Conservation (phyloP, 345 rosid genomes). For the Pseudoturritis turrita region DNA sequence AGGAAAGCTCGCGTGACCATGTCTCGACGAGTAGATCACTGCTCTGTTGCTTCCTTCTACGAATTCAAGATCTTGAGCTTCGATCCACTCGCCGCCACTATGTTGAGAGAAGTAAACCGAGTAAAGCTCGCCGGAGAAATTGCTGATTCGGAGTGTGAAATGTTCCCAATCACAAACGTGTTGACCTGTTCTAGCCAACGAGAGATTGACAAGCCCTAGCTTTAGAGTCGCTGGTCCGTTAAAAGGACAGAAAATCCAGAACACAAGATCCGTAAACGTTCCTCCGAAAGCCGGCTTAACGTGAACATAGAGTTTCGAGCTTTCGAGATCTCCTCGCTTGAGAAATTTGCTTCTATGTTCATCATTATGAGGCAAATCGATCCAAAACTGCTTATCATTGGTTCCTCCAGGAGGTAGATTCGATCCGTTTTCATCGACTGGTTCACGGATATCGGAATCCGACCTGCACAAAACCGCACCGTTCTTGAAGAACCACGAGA, state of each 20-base stretch:
- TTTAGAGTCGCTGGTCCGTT: slow-evolving; percentile 88
- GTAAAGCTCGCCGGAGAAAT: slow-evolving; percentile 74
- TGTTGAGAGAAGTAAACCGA: slow-evolving; percentile 86
- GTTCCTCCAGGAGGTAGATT: slow-evolving; percentile 74
- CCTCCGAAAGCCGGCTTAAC: slow-evolving; percentile 84
- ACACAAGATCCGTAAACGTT: slow-evolving; percentile 66
- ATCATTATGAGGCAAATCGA: slow-evolving; percentile 48
- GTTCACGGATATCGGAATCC: slow-evolving; percentile 38
- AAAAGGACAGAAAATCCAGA: slow-evolving; percentile 91
- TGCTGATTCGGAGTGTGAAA: slow-evolving; percentile 75
- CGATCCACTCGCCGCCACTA: slow-evolving; percentile 83
- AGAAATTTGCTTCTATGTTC: slow-evolving; percentile 20
- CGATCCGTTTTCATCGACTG: slow-evolving; percentile 51
- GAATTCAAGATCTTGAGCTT: slow-evolving; percentile 65
- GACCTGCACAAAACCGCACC: slow-evolving; percentile 58
- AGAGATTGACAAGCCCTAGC: slow-evolving; percentile 39
- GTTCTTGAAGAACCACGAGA: slow-evolving; percentile 39
- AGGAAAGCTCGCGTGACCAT: slow-evolving; percentile 76
- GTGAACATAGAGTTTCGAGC: slow-evolving; percentile 73
- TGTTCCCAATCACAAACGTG: slow-evolving; percentile 98
- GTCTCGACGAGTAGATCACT: slow-evolving; percentile 62
- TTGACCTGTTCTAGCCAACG: slow-evolving; percentile 63
- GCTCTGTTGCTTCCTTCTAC: slow-evolving; percentile 51
- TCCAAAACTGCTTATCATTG: slow-evolving; percentile 70
- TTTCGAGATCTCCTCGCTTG: slow-evolving; percentile 52